Percentiles rank a stretch among this genome's conserved stretches.
These are phyloP conservation scores for Metarhizium album DNA, from an alignment of 2,329 filamentous ascomycete species.

Conservation along the genomic window DNA sequence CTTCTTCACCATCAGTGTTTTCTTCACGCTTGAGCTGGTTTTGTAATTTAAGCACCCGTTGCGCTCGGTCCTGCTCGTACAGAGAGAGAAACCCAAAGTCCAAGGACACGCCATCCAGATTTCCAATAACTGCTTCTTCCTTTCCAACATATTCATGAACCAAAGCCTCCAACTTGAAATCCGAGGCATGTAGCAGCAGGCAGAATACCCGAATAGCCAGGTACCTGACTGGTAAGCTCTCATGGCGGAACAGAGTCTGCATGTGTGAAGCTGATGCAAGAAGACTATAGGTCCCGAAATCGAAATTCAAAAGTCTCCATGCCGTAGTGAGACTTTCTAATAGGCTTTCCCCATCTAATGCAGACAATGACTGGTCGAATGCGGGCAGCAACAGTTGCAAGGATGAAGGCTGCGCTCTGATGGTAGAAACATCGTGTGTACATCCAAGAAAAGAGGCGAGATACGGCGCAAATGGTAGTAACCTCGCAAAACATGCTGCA, in stretches of 20 bases:
- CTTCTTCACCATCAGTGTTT: constrained; percentile 5
- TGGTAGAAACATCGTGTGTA: constrained; percentile 7
- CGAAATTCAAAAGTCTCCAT: constrained; percentile 71
- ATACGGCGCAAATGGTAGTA: constrained; percentile 74
- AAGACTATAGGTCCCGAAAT: constrained; percentile 55
- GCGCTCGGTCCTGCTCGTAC: constrained; percentile 43
- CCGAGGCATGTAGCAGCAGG: constrained; percentile 67
- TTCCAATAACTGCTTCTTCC: constrained; percentile 50
- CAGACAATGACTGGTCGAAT: constrained; percentile 17
- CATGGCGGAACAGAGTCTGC: constrained; percentile 55
- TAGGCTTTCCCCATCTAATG: constrained; percentile 14
- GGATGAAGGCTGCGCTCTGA: constrained; percentile 9
- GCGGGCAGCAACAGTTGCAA: constrained; percentile 20
- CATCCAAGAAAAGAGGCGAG: constrained; percentile 62
- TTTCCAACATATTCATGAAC: constrained; percentile 53
- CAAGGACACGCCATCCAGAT: constrained; percentile 64
- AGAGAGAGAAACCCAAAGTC: constrained; percentile 67
- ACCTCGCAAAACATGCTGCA: constrained; percentile 64
- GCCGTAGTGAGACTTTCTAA: constrained; percentile 33
- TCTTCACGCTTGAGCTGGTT: constrained; percentile 22
- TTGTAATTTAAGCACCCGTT: constrained; percentile 32
- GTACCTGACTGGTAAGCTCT: constrained; percentile 56
- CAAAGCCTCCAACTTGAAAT: constrained; percentile 65
- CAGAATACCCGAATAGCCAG: constrained; percentile 75
- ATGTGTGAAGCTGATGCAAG: constrained; percentile 57